Base-by-base conservation (phyloP, 345 rosid species). In the Lenwebbia sp. region DNA sequence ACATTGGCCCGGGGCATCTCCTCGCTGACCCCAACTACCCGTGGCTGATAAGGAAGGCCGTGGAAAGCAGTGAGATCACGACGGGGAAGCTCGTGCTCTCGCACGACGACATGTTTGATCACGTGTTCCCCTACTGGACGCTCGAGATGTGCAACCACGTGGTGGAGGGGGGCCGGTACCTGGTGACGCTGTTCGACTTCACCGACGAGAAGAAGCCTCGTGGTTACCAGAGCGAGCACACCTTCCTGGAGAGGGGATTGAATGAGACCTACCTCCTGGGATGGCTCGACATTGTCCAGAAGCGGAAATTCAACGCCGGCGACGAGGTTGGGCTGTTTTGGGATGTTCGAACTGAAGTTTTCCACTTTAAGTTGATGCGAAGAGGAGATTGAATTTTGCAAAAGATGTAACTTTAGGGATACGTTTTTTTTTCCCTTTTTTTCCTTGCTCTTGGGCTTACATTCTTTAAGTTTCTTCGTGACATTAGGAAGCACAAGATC, bases 291-390 rank as follows among this genome's bases (percentile, higher is more conserved):
- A 54, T 92, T 14, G 74, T 87, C 58, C 87, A 87, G 8, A 22
- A n/a, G 17, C 84, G 89, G 47, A 47, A 3, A 81, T 84, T 87
- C 21, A 82, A 40, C 40, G 81, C 85, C 0, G 90, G 90, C 12
- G 93, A 92, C 28, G 90, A 92, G 85, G 74, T 92, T 10, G 93
- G 91, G 1, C 51, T 92, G 85, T 86, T 88, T 26, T 91, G 89
- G 89, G 92, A 92, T 62, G 51, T 58, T 17, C 87, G 65, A 52
- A 55, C 88, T 41, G n/a, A 54, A 14, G 81, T 54, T 21, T 87
- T 90, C 54, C 85, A 88, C 50, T 87, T 92, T 52, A 91, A 88
- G 88, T 37, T 91, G 30, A 44, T 88, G 40, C 85, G 83, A 22
- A 82, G 87, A 10, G 86, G 26, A 57, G 53, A 33, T 2, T n/a